Percentiles rank a stretch among this genome's conserved stretches.
phyloP scores from a whole-genome alignment of 129 eudicot genomes.

The Heracleum sosnowskyi region DNA sequence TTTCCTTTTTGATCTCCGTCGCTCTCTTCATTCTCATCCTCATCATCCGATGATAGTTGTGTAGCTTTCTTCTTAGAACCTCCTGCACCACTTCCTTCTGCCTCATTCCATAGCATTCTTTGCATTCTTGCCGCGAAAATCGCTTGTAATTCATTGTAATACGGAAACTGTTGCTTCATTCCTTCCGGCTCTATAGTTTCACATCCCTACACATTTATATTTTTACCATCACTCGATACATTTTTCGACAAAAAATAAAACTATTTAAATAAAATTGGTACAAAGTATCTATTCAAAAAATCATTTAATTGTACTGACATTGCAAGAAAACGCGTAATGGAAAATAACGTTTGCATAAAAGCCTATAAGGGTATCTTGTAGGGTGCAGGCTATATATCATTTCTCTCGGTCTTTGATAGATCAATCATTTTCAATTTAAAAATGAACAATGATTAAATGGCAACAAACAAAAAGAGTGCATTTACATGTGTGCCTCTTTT shows the following conservation, averaged over 20 bases:
- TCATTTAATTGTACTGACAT: not conserved
- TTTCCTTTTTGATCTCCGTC: slow-evolving; percentile 20
- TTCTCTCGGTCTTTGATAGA: not conserved
- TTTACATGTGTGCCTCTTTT: not conserved
- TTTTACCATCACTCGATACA: not conserved
- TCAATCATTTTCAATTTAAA: not conserved
- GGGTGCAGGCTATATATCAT: not conserved
- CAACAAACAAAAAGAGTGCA: not conserved
- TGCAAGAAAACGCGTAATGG: not conserved
- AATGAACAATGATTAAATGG: not conserved
- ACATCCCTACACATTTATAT: slow-evolving; percentile 43
- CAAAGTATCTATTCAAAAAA: not conserved
- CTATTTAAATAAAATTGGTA: not conserved
- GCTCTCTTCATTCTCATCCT: slow-evolving; percentile 51
- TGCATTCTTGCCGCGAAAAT: slow-evolving; percentile 65
- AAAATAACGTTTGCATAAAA: not conserved
- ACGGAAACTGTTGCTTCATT: slow-evolving; percentile 68
- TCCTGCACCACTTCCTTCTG: slow-evolving; percentile 41
- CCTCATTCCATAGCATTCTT: slow-evolving; percentile 77
- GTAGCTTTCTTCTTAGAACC: slow-evolving; percentile 40
- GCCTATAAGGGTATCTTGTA: not conserved
- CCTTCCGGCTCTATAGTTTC: slow-evolving; percentile 68
- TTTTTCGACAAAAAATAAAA: not conserved
- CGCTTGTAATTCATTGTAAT: slow-evolving; percentile 62
- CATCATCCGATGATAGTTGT: slow-evolving; percentile 62